Evolutionary conservation across 2,329 filamentous ascomycete species (phyloP).

Genomic region (Botrytis porri): DNA sequence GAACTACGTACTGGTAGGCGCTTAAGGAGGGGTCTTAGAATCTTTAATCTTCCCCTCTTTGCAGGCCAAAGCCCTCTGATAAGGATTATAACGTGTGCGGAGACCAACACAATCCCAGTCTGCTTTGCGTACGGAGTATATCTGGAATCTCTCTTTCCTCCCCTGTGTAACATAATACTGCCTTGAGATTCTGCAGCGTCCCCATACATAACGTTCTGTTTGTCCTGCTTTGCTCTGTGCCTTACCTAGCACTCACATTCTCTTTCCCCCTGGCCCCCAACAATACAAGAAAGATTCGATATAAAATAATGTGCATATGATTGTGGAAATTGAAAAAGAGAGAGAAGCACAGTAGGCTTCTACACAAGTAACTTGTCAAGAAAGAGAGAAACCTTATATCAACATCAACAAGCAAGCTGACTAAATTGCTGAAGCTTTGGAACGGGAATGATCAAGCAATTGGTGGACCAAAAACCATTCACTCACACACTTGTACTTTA

Average conservation of each 20-base stretch:
- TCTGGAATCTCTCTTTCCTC: not conserved
- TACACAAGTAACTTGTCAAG: not conserved
- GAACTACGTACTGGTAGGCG: not conserved
- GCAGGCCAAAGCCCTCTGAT: constrained; percentile 13
- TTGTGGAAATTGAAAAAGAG: not conserved
- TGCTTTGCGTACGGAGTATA: not conserved
- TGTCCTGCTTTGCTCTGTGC: not conserved
- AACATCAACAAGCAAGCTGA: not conserved
- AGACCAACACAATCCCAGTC: constrained; percentile 10
- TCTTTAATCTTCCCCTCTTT: constrained; percentile 6
- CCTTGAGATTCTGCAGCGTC: constrained; percentile 13
- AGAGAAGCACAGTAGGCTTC: not conserved
- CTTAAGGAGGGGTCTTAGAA: constrained; percentile 4
- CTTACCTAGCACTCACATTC: not conserved
- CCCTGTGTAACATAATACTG: constrained; percentile 13
- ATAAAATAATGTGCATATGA: too few species aligned
- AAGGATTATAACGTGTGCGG: not conserved
- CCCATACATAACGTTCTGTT: not conserved
- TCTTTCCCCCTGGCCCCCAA: not conserved
- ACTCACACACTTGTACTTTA: not conserved
- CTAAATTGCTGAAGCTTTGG: not conserved
- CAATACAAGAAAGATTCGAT: not conserved
- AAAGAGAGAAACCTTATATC: not conserved
- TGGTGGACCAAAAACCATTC: not conserved
- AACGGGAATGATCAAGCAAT: not conserved